These are phyloP conservation scores for Panicum hallii DNA, from an alignment of 202 grass and related monocot genomes.

Conservation along the genomic window DNA sequence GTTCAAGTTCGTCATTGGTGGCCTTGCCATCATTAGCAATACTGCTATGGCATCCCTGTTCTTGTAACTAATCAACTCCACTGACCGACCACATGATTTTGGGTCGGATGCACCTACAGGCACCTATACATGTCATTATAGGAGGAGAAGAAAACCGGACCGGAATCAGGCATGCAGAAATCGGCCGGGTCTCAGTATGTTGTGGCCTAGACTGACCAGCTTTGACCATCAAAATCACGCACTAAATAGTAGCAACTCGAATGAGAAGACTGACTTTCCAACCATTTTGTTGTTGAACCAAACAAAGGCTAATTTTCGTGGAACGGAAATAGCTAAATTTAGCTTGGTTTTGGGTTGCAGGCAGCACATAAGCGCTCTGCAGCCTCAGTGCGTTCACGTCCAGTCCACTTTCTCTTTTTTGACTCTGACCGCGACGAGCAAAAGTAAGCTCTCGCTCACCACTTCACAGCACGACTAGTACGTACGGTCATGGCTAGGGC, in stretches of 20 bases:
- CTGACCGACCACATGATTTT: too few relatives aligned
- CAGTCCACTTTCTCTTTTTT: background rate
- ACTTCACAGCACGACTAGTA: background rate
- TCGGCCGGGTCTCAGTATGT: background rate
- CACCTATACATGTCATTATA: too few relatives aligned
- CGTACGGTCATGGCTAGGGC: too few relatives aligned
- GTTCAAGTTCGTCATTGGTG: too few relatives aligned
- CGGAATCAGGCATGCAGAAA: too few relatives aligned
- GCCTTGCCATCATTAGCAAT: too few relatives aligned
- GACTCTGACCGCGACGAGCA: background rate
- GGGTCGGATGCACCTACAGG: too few relatives aligned
- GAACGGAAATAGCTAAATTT: background rate
- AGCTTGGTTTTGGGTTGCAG: background rate
- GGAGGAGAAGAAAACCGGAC: too few relatives aligned
- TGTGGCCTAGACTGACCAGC: background rate
- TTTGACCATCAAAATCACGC: background rate
- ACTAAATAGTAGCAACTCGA: background rate
- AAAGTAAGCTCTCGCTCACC: background rate
- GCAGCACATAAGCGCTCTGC: too few relatives aligned
- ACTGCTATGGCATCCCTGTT: too few relatives aligned
- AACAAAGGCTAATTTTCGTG: background rate
- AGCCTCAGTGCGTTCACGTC: background rate
- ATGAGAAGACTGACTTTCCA: background rate
- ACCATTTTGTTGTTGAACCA: background rate
- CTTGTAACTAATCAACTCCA: too few relatives aligned